Evolutionary conservation across 129 eudicot species (phyloP), one percentile per base, ranked within the genome.

Genomic region (Gnaphalium uliginosum): DNA sequence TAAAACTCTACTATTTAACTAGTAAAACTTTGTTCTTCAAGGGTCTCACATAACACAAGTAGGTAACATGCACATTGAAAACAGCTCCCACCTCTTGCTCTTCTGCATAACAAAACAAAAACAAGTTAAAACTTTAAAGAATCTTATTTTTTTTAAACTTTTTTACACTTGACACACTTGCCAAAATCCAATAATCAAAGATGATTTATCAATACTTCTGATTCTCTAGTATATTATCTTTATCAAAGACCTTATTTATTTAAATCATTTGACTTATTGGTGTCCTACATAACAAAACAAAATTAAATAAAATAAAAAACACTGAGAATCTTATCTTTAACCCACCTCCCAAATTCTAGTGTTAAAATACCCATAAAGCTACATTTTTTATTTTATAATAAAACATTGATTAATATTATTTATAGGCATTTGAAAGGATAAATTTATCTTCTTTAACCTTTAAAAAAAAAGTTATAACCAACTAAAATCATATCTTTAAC

Each of bases 61-160:
- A 27, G 97, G 96, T 60, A 61, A 76, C 83, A 93, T 61, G 78
- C 98, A 93, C 87, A 92, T 88, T 73, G 98, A 86, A 75, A 93
- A 88, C 75, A 93, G 71, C 24, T 97, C 88, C 86, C 85, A 79
- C 65, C 69, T 73, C 48, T 80, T 80, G 69, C 85, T 86, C 88
- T 87, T 92, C 98, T 92, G 98, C 88, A 84, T 73, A 56, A 73
- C 29, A 80, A 77, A 46, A 51, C 54, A 64, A 59, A 29, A 74
- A 22, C 62, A 68, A 68, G 53, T 61, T 71, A 72, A 48, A 56
- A 2, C 46, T 33, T 19, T 59, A 23, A 43, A 70, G 22, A 78
- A 46, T 46, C 70, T 43, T 27, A 24, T 22, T 17, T 4, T n/a
- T 6, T 67, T 67, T 35, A 7, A 72, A 33, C 32, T 57, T 9